Evolutionary conservation across 176 grass and related monocot genomes (phyloP).

Genomic region (Musa beccarii): DNA sequence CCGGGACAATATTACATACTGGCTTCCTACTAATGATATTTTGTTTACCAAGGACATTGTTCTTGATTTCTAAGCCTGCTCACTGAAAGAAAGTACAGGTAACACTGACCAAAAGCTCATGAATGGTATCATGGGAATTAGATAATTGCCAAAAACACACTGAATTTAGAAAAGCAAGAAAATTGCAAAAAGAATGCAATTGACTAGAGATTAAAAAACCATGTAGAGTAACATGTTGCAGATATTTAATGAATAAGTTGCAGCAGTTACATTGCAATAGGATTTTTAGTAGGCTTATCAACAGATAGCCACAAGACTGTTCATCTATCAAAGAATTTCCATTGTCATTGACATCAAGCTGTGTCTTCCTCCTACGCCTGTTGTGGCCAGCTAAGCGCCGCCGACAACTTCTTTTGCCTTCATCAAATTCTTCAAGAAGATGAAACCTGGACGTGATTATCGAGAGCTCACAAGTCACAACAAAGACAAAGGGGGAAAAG

Average conservation of each 20-base stretch:
- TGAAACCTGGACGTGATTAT: conserved; percentile 47
- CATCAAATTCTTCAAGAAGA: conserved; percentile 80
- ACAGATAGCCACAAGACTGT: conserved; percentile 28
- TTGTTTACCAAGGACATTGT: neutral
- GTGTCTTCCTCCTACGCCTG: conserved; percentile 53
- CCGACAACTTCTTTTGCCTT: conserved; percentile 85
- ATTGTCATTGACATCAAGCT: conserved; percentile 9
- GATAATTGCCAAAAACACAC: neutral
- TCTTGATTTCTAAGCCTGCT: neutral
- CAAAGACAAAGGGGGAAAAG: neutral
- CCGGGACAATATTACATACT: neutral
- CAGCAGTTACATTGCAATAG: conserved; percentile 68
- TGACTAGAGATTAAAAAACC: neutral
- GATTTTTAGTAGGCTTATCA: conserved; percentile 52
- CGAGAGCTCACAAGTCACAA: neutral
- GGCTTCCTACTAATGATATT: neutral
- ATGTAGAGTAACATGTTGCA: neutral
- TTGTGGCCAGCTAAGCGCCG: conserved; percentile 65
- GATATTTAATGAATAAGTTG: neutral
- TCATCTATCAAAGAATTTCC: conserved; percentile 33
- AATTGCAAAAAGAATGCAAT: neutral
- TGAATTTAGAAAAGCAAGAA: neutral
- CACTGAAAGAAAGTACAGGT: neutral
- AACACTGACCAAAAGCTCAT: neutral
- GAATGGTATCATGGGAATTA: neutral